Percentiles rank a stretch among this genome's conserved stretches.
Evolutionary conservation across 768 basidiomycete genomes (phyloP).

Genomic region (Rhizopogon roseolus): DNA sequence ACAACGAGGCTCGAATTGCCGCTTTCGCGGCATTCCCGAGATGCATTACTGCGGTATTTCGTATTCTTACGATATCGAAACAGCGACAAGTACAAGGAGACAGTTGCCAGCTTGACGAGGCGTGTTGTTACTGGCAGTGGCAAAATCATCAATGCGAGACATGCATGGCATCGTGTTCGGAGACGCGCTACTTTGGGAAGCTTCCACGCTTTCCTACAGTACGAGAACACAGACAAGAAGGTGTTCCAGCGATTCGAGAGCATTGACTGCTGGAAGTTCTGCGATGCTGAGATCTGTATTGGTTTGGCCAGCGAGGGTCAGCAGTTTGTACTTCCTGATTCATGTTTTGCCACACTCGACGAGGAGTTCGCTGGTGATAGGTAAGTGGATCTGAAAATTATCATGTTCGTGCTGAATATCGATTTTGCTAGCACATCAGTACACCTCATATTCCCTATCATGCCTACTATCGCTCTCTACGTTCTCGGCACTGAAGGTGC

Average conservation of each 20-base stretch:
- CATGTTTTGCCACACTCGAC: slow-evolving; percentile 50
- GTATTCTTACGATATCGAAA: slow-evolving; percentile 58
- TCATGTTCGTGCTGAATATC: neutral
- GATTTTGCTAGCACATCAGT: slow-evolving; percentile 33
- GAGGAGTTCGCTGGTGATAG: slow-evolving; percentile 34
- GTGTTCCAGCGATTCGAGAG: slow-evolving; percentile 11
- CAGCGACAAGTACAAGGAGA: slow-evolving; percentile 39
- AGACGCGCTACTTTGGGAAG: slow-evolving; percentile 20
- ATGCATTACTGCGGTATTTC: slow-evolving; percentile 45
- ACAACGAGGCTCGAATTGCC: slow-evolving; percentile 13
- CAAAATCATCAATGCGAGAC: slow-evolving; percentile 11
- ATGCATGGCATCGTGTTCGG: slow-evolving; percentile 24
- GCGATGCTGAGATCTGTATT: slow-evolving; percentile 47
- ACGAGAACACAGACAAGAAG: slow-evolving; percentile 3
- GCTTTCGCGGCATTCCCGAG: slow-evolving; percentile 23
- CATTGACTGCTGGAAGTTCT: slow-evolving; percentile 43
- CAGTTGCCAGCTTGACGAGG: slow-evolving; percentile 25
- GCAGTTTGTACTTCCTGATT: slow-evolving; percentile 51
- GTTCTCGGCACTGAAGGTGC: slow-evolving; percentile 35
- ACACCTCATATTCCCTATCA: slow-evolving; percentile 53
- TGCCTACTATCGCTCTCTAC: slow-evolving; percentile 50
- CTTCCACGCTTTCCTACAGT: slow-evolving; percentile 24
- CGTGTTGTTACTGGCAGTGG: slow-evolving; percentile 18
- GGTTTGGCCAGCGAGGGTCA: slow-evolving; percentile 50
- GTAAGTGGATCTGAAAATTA: slow-evolving; percentile 15